A percentile compares a stretch with the other conserved stretches of the same genome.
phyloP scores from a whole-genome alignment of 805 yeast genomes.

The Myxozyma sirexii region DNA sequence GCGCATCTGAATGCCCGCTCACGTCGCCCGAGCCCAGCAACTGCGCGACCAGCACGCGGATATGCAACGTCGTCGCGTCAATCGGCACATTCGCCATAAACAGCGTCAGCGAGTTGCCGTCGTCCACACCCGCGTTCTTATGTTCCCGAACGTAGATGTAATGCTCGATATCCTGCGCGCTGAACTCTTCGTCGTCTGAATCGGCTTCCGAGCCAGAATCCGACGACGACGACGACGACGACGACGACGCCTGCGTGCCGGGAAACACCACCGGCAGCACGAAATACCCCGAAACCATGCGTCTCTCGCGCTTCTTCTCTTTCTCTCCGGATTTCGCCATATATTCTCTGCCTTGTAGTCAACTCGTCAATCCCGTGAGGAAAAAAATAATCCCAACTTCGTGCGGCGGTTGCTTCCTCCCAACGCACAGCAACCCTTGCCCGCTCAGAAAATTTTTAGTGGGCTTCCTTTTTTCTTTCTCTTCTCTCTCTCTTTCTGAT shows the following conservation, averaged over 20 bases:
- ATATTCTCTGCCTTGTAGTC: neutral
- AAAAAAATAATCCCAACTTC: no score
- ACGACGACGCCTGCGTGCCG: neutral
- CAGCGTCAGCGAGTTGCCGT: conserved; percentile 4
- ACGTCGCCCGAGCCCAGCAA: neutral
- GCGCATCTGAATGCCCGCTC: neutral
- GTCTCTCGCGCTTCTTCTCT: neutral
- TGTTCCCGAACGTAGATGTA: conserved; percentile 37
- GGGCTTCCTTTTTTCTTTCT: neutral
- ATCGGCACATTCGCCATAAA: conserved; percentile 35
- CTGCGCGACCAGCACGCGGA: conserved; percentile 24
- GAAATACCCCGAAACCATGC: conserved; percentile 13
- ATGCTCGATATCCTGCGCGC: conserved; percentile 21
- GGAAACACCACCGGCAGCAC: conserved; percentile 20
- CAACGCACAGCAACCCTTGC: neutral
- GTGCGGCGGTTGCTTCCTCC: neutral
- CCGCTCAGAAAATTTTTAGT: conserved; percentile 5
- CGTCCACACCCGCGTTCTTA: conserved; percentile 12
- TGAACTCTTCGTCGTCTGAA: neutral
- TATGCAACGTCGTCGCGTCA: conserved; percentile 23
- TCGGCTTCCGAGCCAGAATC: neutral
- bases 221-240: neutral
- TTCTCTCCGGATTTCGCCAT: neutral
- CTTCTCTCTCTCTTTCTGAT: neutral
- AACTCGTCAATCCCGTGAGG: no score